Evolutionary conservation across 2,329 filamentous ascomycete genomes (phyloP).

Genomic region (Aspergillus eucalypticola): DNA sequence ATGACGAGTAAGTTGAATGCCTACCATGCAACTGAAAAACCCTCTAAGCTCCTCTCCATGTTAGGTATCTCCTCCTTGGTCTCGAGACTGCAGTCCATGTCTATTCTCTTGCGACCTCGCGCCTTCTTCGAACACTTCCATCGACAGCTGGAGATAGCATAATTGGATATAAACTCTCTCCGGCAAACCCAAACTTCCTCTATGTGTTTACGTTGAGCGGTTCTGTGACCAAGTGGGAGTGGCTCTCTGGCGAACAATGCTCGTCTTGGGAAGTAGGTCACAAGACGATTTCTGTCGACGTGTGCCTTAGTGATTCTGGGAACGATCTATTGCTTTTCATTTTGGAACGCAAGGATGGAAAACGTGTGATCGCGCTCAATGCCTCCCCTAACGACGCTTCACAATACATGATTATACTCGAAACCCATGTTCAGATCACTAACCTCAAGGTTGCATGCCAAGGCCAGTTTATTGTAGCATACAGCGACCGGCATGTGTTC

Average conservation of each 20-base stretch:
- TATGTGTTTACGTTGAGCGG: slow-evolving; percentile 56
- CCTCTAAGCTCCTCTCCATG: slow-evolving; percentile 7
- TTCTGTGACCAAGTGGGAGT: slow-evolving; percentile 59
- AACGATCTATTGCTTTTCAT: slow-evolving; percentile 40
- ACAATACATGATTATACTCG: slow-evolving; percentile 28
- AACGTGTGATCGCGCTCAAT: slow-evolving; percentile 36
- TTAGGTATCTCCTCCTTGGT: slow-evolving; percentile 71
- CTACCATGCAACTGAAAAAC: neutral
- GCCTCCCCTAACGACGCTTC: slow-evolving; percentile 24
- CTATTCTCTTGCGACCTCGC: slow-evolving; percentile 77
- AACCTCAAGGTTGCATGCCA: slow-evolving; percentile 31
- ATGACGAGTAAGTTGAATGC: slow-evolving; percentile 52
- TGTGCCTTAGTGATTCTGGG: slow-evolving; percentile 22
- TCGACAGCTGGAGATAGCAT: slow-evolving; percentile 52
- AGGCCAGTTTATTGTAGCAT: slow-evolving; percentile 42
- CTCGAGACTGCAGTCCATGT: slow-evolving; percentile 75
- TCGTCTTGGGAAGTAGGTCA: slow-evolving; percentile 46
- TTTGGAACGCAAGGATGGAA: slow-evolving; percentile 38
- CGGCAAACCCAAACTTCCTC: slow-evolving; percentile 52
- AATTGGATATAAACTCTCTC: slow-evolving; percentile 55
- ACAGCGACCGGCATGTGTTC: slow-evolving; percentile 52
- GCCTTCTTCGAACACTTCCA: slow-evolving; percentile 72
- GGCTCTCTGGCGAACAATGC: slow-evolving; percentile 51
- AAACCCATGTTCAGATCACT: slow-evolving; percentile 32
- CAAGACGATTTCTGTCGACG: slow-evolving; percentile 35